Base-by-base conservation (phyloP, 169 alveolate genomes). In the Eimeria brunetti region DNA sequence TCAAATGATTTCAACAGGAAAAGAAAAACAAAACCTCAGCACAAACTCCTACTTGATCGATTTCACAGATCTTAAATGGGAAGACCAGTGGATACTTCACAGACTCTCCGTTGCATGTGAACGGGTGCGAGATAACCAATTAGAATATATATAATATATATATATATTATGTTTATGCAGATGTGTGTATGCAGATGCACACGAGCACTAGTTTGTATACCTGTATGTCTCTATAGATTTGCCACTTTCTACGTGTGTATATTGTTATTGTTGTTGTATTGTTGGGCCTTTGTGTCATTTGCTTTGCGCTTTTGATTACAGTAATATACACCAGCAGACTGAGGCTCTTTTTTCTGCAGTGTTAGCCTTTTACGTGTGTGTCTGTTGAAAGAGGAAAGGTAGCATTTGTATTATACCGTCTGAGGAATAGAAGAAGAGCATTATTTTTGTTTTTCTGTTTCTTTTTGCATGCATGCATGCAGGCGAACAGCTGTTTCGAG, bases 61-160 rank as follows among this genome's bases (percentile, higher is more conserved):
- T 18, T 36, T 30, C 69, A 81, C 64, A 30, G 73, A 73, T 0
- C 90, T 99, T 44, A 83, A 97, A 56, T 98, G 99, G 98, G 99
- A 98, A 69, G 99, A 99, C 96, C 96, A 97, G 92, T 99, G 99
- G 99, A 99, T 99, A 33, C 96, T 99, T 36, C 97, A 97, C 53
- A 97, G 99, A 95, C 97, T 99, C 91, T 97, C 97, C 89, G 97
- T 97, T 41, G 97, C 91, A 9, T 69, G 89, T 24, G 94, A 75
- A 12, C 88, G n/a, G 84, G 90, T 73, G 85, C 14, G 88, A 9
- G 12, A n/a, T n/a, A n/a, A n/a, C n/a, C n/a, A n/a, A n/a, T n/a
- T n/a, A n/a, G n/a, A n/a, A 7, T 60, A 64, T 41, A 51, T 60
- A 1, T 16, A 58, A 9, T 67, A 20, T 30, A 36, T 53, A 38